Base-by-base conservation (phyloP, 345 rosid species). In the Pseudoturritis turrita region DNA sequence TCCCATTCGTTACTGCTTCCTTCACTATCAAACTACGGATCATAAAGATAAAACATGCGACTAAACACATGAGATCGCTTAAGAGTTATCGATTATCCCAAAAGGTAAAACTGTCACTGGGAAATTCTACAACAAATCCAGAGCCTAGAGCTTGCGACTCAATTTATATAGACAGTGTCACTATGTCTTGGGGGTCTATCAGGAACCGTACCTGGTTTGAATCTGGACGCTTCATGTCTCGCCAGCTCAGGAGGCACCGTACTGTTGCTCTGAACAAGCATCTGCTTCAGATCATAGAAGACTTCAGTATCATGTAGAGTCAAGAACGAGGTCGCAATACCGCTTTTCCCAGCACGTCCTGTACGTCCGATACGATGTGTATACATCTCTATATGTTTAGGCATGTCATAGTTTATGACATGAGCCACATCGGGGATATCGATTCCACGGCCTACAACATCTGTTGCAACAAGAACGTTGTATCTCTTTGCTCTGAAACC, bases 331-430 rank as follows among this genome's bases (percentile, higher is more conserved):
- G 97, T 88, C 23, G 99, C 96, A 71, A 88, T 79, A 80, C 97
- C 97, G 3, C 91, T 91, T 80, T 95, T 95, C 54, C 96, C 97
- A 41, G 97, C 99, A 81, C 96, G 96, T 7, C 96, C 97, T 13
- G 96, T 95, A 82, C 97, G 86, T 49, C 99, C 96, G 52, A 95
- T 91, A 61, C 96, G 96, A 77, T 91, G 99, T 4, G 97, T 91
- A 75, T 95, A 91, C 90, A 79, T 85, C 77, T 91, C 97, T 51
- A 91, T 89, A 55, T 81, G 86, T 52, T 85, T 83, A 62, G 96
- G 96, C 99, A 95, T 91, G 76, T 91, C 97, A 39, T 82, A 95
- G 80, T 91, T 95, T 56, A 91, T 87, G 65, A 95, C 99, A 66
- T 91, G 93, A 71, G 96, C 96, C 63, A 95, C 99, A 65, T 95